A percentile compares a stretch with the other conserved stretches of the same genome.
phyloP scores from a whole-genome alignment of 768 basidiomycete genomes.

The Xerocomus spinulosus region DNA sequence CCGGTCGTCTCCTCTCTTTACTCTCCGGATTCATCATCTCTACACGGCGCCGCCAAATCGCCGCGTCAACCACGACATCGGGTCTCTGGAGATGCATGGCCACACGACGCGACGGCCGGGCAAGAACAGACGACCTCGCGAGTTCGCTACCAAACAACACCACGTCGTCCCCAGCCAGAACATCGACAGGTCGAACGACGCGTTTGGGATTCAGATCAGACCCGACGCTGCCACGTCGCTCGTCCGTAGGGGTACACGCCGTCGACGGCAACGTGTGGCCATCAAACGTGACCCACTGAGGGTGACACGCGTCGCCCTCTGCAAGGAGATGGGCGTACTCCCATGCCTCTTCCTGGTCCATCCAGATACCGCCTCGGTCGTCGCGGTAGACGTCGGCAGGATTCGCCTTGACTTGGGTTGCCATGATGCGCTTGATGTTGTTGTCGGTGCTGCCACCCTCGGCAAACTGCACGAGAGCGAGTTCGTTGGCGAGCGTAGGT shows the following conservation, averaged over 20 bases:
- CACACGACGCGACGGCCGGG: too few species aligned
- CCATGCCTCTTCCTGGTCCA: conserved; percentile 67
- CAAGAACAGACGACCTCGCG: too few species aligned
- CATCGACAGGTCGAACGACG: conserved; percentile 38
- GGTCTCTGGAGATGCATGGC: conserved; percentile 38
- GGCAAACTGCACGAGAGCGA: conserved; percentile 64
- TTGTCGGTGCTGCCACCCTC: conserved; percentile 59
- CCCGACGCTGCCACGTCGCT: conserved; percentile 43
- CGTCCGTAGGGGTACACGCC: conserved; percentile 17
- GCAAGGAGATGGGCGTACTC: conserved; percentile 62
- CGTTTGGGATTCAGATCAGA: conserved; percentile 52
- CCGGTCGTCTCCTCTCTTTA: conserved; percentile 38
- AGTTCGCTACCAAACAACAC: conserved; percentile 31
- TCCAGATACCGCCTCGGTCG: conserved; percentile 59
- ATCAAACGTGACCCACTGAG: conserved; percentile 43
- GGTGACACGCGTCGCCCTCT: conserved; percentile 26
- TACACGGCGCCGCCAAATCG: conserved; percentile 22
- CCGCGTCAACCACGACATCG: conserved; percentile 30
- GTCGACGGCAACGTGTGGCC: conserved; percentile 19
- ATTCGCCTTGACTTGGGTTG: conserved; percentile 46
- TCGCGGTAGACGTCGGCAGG: conserved; percentile 58
- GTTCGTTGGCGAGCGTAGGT: conserved; percentile 57
- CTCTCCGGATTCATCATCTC: conserved; percentile 15
- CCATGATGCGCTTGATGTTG: conserved; percentile 51
- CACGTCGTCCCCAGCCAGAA: conserved; percentile 32